Percentiles rank a stretch among this genome's conserved stretches.
Conservation (phyloP, 306 rosid genomes). For the Glycine soja region DNA sequence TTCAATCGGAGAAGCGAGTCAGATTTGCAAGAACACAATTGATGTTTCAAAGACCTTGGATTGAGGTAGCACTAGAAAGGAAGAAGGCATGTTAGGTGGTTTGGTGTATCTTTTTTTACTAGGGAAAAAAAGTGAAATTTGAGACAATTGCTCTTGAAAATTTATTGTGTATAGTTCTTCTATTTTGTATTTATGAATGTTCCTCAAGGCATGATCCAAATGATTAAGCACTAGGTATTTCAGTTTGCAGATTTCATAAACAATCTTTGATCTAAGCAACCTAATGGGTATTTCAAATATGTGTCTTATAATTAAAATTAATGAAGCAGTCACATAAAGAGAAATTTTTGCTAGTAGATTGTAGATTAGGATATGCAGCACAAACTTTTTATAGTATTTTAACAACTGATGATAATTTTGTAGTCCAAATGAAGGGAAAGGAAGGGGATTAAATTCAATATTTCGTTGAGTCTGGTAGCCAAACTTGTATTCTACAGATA, state of each 20-base stretch:
- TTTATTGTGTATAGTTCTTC: conserved; percentile 26
- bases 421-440: conserved; percentile 10
- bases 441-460: background rate
- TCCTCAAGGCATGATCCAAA: conserved; percentile 25
- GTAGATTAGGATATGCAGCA: background rate
- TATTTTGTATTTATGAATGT: conserved; percentile 31
- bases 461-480: conserved; percentile 4
- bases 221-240: conserved; percentile 31
- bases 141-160: conserved; percentile 23
- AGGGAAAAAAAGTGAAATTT: conserved; percentile 20
- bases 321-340: conserved; percentile 27
- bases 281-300: conserved; percentile 6
- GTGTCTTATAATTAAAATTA: conserved; percentile 21
- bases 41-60: conserved; percentile 36
- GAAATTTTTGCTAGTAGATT: conserved; percentile 20
- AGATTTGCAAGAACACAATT: conserved; percentile 56
- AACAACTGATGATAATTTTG: background rate
- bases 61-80: conserved; percentile 25
- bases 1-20: conserved; percentile 70
- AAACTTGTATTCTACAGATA: conserved; percentile 14
- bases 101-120: background rate
- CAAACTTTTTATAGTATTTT: background rate
- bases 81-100: conserved; percentile 3
- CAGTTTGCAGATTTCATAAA: conserved; percentile 33
- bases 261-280: background rate